These are phyloP conservation scores for Tuber indicum DNA, from an alignment of 495 filamentous ascomycete species.

Conservation along the genomic window DNA sequence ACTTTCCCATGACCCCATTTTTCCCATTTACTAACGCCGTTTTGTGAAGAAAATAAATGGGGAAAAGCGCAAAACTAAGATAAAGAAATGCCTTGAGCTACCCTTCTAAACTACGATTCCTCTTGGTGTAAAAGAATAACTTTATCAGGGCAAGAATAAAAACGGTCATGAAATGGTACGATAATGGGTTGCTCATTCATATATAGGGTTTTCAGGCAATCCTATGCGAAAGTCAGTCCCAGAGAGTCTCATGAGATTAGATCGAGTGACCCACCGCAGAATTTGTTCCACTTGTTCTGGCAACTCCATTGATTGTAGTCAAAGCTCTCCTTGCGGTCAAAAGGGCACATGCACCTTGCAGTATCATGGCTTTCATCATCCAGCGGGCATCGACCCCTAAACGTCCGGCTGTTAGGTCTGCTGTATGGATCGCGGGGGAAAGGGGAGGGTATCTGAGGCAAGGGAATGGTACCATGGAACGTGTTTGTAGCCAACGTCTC, in stretches of 20 bases:
- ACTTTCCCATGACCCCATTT: constrained; percentile 1
- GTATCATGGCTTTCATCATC: constrained; percentile 35
- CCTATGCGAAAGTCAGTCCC: constrained; percentile 1
- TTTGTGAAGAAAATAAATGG: background rate
- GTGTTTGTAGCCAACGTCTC: constrained; percentile 52
- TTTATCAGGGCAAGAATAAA: constrained; percentile 11
- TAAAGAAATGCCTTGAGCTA: constrained; percentile 6
- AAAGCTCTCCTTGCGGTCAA: constrained; percentile 35
- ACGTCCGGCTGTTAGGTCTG: constrained; percentile 7
- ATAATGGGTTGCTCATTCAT: constrained; percentile 8
- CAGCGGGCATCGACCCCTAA: constrained; percentile 34
- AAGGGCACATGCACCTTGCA: constrained; percentile 37
- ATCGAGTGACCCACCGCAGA: constrained; percentile 30
- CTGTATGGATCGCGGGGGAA: constrained; percentile 10
- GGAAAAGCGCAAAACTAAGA: background rate
- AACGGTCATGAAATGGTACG: constrained; percentile 15
- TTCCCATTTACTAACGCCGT: background rate
- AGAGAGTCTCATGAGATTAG: constrained; percentile 8
- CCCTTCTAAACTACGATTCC: background rate
- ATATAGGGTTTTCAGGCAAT: background rate
- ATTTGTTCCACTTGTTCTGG: constrained; percentile 37
- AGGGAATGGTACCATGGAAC: constrained; percentile 49
- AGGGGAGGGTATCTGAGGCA: background rate
- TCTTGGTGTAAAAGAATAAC: background rate
- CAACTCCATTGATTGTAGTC: constrained; percentile 37